A percentile compares a stretch with the other conserved stretches of the same genome.
These are phyloP conservation scores for Trichocladium antarcticum DNA, from an alignment of 495 filamentous ascomycete genomes.

Conservation along the genomic window DNA sequence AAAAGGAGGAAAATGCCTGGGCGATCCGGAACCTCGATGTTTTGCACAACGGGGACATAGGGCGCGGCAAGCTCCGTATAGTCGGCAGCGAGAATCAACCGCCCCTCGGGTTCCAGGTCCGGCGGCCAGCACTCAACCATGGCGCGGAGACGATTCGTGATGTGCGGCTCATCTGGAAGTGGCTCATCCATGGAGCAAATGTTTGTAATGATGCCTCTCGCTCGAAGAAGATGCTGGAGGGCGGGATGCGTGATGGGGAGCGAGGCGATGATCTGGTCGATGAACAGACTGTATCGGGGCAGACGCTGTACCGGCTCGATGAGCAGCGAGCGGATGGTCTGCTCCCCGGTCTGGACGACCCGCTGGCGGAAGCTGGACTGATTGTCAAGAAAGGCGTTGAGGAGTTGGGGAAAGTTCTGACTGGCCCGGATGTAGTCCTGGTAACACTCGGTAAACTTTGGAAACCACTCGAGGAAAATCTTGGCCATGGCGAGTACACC, in stretches of 20 bases:
- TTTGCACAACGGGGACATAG: constrained; percentile 32
- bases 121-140: constrained; percentile 73
- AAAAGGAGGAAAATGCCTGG: constrained; percentile 73
- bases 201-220: constrained; percentile 81
- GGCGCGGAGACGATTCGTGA: constrained; percentile 59
- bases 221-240: constrained; percentile 65
- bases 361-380: constrained; percentile 69
- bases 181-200: constrained; percentile 82
- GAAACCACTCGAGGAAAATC: constrained; percentile 76
- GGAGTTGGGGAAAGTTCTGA: constrained; percentile 65
- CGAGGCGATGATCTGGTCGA: constrained; percentile 82
- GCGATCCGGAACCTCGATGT: constrained; percentile 26
- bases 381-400: constrained; percentile 62
- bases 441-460: constrained; percentile 78
- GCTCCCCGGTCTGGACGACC: constrained; percentile 78
- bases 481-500: constrained; percentile 66
- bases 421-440: constrained; percentile 82
- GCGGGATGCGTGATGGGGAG: constrained; percentile 77
- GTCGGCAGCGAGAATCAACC: constrained; percentile 77
- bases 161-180: constrained; percentile 53
- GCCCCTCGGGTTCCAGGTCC: constrained; percentile 58
- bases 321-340: constrained; percentile 76
- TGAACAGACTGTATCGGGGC: constrained; percentile 87
- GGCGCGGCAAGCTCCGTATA: constrained; percentile 67
- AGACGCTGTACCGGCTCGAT: constrained; percentile 95